Base-by-base conservation (phyloP, 192 early-diverging fungal genomes). In the Spizellomyces punctatus region DNA sequence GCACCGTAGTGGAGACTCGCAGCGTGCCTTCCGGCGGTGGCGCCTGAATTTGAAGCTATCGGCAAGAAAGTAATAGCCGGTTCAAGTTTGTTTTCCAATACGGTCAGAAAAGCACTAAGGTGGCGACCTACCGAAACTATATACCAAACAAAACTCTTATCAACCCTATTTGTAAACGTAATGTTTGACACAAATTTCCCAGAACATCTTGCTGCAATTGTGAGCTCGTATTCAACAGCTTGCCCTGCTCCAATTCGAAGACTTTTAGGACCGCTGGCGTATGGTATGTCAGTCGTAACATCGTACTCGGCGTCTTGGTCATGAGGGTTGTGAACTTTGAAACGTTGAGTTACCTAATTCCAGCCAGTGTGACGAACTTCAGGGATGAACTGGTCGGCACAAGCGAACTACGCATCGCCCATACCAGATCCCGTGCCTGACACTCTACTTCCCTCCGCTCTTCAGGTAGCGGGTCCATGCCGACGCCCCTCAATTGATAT, bases 121-220 rank as follows among this genome's bases (percentile, higher is more conserved):
- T 48, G n/a, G 12, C 17, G 9, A 48, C 57, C 27, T 74, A 82
- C 58, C 67, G 71, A 46, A 0, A 86, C 46, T 8, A 68, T 61
- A 56, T 82, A 86, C 85, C 85, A 86, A 6, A 81, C 45, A 60
- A 75, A 86, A 10, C 56, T 77, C 17, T 73, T 68, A 46, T 86
- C 82, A 2, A 12, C 64, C 50, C 63, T 55, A 64, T 84, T 86
- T 46, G 81, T 68, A 71, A 82, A 86, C 12, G 76, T 81, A 6
- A 82, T 74, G 52, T 76, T 44, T 27, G 76, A 45, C 9, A 63
- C 52, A 54, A 42, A 73, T 5, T 42, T 27, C 22, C 79, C 81
- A 10, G 80, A 82, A 16, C 68, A 52, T 12, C 69, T 50, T 4
- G 67, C 22, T 2, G 54, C 66, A 46, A 84, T 63, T 49, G 55